phyloP scores from a whole-genome alignment of 257 asterid genomes.

The Ilex asprella region DNA sequence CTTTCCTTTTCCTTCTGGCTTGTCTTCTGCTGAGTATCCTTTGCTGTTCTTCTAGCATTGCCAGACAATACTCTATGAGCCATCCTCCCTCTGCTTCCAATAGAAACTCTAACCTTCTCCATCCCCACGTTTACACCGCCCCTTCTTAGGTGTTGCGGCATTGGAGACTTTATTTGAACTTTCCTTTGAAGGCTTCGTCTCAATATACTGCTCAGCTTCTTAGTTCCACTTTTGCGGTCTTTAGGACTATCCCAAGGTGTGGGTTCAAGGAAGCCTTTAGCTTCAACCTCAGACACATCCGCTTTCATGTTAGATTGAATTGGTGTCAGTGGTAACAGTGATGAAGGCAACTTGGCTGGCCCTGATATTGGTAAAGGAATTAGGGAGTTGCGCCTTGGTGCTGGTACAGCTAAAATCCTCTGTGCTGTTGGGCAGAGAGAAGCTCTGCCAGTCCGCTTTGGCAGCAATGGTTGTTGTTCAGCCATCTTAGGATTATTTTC shows the following conservation, averaged over 20 bases:
- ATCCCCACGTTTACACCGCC: slow-evolving; percentile 76
- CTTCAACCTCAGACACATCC: slow-evolving; percentile 23
- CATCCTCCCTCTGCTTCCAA: slow-evolving; percentile 68
- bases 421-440: slow-evolving; percentile 39
- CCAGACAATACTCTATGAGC: slow-evolving; percentile 58
- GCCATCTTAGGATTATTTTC: slow-evolving; percentile 59
- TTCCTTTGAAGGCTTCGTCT: slow-evolving; percentile 72
- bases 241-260: slow-evolving; percentile 50
- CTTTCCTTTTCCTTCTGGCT: slow-evolving; percentile 70
- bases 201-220: slow-evolving; percentile 42
- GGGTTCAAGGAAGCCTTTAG: slow-evolving; percentile 41
- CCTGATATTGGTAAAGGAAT: slow-evolving; percentile 52
- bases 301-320: slow-evolving; percentile 35
- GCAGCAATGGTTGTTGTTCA: slow-evolving; percentile 37
- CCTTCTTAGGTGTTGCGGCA: slow-evolving; percentile 50
- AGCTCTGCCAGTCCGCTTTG: slow-evolving; percentile 45
- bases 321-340: slow-evolving; percentile 47
- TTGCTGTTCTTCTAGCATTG: slow-evolving; percentile 55
- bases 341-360: slow-evolving; percentile 33
- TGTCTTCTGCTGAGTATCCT: slow-evolving; percentile 51
- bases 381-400: slow-evolving; percentile 62
- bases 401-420: slow-evolving; percentile 27
- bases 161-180: slow-evolving; percentile 54
- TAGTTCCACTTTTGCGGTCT: slow-evolving; percentile 39
- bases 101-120: slow-evolving; percentile 85